Base-by-base conservation (phyloP, 495 filamentous ascomycete genomes). In the Neurospora intermedia region DNA sequence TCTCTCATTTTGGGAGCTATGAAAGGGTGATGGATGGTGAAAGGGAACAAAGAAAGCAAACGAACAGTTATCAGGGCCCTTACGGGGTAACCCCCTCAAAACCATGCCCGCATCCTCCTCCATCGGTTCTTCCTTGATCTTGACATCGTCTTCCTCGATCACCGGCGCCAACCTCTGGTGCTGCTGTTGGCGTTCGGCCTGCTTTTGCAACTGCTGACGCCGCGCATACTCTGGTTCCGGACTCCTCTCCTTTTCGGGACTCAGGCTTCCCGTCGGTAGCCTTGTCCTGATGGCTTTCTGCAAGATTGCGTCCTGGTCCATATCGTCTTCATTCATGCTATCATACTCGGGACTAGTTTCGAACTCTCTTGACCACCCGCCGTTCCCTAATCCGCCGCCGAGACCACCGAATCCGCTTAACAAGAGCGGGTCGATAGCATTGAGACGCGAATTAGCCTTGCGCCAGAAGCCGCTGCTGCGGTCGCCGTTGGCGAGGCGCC, bases 401-500 rank as follows among this genome's bases (percentile, higher is more conserved):
- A 73, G 72, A 16, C 69, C 69, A n/a, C 73, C 77, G 38, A 76
- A 71, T 0, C 48, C 75, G 69, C 79, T 79, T 70, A 75, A 74
- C 78, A 76, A 74, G 69, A 73, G 76, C 70, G 78, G 76, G 5
- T 79, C 69, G 23, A 80, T 74, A 70, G 83, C 79, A 23, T 66
- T 66, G 15, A 66, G 54, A 66, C 35, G 54, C 27, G 54, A 66
- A 38, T 81, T 80, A 74, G 77, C 79, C 71, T 78, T 81, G 75
- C 83, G 82, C 86, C 86, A 88, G 76, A 87, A 88, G 73, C 86
- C 86, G 77, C 82, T 86, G 82, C 83, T 87, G 70, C 84, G 84
- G 72, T 84, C 85, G 77, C 84, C 85, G 77, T 84, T 84, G 77
- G 81, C 82, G 78, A 86, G 83, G 66, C 86, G 80, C 74, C 83